Conservation (phyloP, 2,329 filamentous ascomycete species). For the Cyphellophora europaea region DNA sequence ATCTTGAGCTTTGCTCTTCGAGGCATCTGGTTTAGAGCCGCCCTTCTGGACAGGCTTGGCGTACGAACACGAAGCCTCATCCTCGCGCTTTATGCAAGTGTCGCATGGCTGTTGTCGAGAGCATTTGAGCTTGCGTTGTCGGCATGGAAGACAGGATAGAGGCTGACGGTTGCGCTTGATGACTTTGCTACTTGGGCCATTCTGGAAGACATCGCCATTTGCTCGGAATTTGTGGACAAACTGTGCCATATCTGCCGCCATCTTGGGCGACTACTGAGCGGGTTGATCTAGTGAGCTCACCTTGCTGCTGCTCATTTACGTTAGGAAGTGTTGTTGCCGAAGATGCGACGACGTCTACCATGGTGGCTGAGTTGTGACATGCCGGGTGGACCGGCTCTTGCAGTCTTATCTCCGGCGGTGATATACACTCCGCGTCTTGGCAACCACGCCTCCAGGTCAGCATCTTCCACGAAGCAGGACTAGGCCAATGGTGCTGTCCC, state of each 20-base stretch:
- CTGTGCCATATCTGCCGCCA: background rate
- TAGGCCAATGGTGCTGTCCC: no score
- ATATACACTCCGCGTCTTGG: no score
- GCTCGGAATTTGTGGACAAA: constrained; percentile 23
- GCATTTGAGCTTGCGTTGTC: constrained; percentile 34
- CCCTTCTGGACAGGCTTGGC: constrained; percentile 38
- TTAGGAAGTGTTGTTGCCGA: no score
- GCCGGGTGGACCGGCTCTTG: no score
- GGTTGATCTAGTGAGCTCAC: no score
- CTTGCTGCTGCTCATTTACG: no score
- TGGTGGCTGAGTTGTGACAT: no score
- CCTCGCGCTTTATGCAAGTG: constrained; percentile 60
- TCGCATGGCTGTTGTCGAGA: constrained; percentile 30
- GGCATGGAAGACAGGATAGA: constrained; percentile 44
- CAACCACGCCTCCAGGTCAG: no score
- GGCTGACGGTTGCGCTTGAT: constrained; percentile 87
- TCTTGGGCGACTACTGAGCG: no score
- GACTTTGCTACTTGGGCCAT: constrained; percentile 58
- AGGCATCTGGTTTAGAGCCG: constrained; percentile 49
- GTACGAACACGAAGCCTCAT: constrained; percentile 74
- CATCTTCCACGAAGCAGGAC: no score
- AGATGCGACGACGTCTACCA: no score
- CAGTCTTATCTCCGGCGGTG: no score
- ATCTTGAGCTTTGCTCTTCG: constrained; percentile 12
- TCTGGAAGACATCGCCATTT: constrained; percentile 67